Evolutionary conservation across 768 basidiomycete genomes (phyloP).

Genomic region (Mycena haematopus): DNA sequence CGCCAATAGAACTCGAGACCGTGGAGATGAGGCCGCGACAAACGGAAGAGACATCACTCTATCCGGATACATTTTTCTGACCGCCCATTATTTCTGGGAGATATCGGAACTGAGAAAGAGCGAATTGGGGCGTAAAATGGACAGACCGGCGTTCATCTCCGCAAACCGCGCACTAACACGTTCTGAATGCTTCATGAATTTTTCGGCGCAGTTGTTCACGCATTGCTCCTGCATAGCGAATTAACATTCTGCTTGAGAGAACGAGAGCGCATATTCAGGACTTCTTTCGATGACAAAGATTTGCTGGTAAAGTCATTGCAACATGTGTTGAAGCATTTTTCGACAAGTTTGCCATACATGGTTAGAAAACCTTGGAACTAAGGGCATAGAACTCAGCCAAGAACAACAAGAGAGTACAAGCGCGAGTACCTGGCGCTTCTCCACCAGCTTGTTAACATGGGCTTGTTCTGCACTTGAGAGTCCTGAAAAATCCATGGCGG

Average conservation of each 20-base stretch:
- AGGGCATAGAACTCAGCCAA: slow-evolving; percentile 11
- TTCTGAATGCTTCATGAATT: slow-evolving; percentile 97
- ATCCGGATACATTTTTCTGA: slow-evolving; percentile 26
- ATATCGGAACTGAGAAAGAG: neutral
- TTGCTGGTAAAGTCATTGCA: slow-evolving; percentile 98
- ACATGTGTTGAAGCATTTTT: slow-evolving; percentile 95
- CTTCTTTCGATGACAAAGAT: slow-evolving; percentile 93
- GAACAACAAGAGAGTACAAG: neutral
- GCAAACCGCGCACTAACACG: slow-evolving; percentile 91
- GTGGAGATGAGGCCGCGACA: neutral
- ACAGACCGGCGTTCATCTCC: slow-evolving; percentile 88
- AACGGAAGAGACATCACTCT: neutral
- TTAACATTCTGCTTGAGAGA: slow-evolving; percentile 5
- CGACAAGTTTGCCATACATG: slow-evolving; percentile 93
- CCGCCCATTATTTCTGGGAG: slow-evolving; percentile 23
- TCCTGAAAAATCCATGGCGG: slow-evolving; percentile 86
- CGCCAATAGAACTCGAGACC: neutral
- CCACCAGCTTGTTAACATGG: slow-evolving; percentile 93
- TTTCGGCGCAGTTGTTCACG: slow-evolving; percentile 93
- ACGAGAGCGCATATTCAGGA: slow-evolving; percentile 35
- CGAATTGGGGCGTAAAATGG: neutral
- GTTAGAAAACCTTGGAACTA: slow-evolving; percentile 99
- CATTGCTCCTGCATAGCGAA: slow-evolving; percentile 73
- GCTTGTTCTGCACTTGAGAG: slow-evolving; percentile 93
- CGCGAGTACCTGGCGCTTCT: slow-evolving; percentile 86